phyloP scores from a whole-genome alignment of 2,329 filamentous ascomycete species.

The Fusarium sp. region DNA sequence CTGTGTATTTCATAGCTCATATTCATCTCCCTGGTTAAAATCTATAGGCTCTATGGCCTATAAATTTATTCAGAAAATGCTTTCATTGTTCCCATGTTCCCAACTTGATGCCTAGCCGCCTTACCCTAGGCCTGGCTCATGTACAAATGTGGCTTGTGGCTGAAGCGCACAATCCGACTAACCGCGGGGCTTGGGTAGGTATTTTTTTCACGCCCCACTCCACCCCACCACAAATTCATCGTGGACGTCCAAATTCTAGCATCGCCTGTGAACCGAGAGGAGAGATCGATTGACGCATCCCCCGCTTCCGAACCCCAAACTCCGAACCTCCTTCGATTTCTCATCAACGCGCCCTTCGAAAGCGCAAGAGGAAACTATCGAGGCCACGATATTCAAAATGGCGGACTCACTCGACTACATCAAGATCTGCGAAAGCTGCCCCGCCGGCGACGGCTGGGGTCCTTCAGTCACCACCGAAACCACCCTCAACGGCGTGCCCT shows the following conservation, averaged over 20 bases:
- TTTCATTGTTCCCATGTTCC: neutral
- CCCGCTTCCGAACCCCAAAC: constrained; percentile 39
- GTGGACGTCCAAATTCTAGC: constrained; percentile 53
- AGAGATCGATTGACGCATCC: constrained; percentile 44
- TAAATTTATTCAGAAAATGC: neutral
- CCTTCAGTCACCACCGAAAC: constrained; percentile 85
- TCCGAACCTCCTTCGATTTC: constrained; percentile 25
- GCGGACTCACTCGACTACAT: constrained; percentile 69
- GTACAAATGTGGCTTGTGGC: constrained; percentile 42
- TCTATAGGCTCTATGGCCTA: neutral
- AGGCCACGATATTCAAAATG: constrained; percentile 52
- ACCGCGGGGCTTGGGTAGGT: constrained; percentile 51
- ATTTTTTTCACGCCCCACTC: constrained; percentile 52
- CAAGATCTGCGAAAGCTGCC: constrained; percentile 78
- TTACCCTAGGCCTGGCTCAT: constrained; percentile 22
- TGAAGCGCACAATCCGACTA: constrained; percentile 38
- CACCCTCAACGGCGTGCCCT: constrained; percentile 93
- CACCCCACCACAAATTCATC: constrained; percentile 61
- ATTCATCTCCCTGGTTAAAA: neutral
- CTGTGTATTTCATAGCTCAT: too few species aligned
- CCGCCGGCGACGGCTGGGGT: constrained; percentile 87
- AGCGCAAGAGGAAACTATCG: constrained; percentile 32
- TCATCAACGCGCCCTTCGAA: constrained; percentile 21
- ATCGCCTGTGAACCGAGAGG: constrained; percentile 44
- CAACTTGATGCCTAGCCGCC: neutral